phyloP scores from a whole-genome alignment of 75 land plant species.

The Chamaecyparis obtusa region DNA sequence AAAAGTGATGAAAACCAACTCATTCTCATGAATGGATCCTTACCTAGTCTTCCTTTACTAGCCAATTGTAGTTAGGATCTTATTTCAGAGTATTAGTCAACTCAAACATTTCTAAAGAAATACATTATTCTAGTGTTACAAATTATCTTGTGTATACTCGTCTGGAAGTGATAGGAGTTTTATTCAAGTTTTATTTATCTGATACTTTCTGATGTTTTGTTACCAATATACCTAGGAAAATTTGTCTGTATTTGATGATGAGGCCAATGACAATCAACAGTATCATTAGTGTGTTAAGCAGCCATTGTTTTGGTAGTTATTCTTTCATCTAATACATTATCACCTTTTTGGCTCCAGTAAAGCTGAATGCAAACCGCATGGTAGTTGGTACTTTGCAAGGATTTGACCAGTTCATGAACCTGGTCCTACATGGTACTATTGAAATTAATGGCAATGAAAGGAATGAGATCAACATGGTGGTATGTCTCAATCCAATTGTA shows the following conservation, averaged over 20 bases:
- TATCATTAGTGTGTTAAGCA: too few relatives aligned
- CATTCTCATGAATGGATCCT: too few relatives aligned
- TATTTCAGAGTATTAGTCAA: too few relatives aligned
- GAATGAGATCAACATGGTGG: conserved; percentile 96
- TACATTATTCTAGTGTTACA: too few relatives aligned
- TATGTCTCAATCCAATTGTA: conserved; percentile 22
- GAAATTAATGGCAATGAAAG: conserved; percentile 87
- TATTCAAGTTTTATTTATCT: too few relatives aligned
- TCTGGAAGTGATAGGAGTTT: too few relatives aligned
- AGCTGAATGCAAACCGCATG: conserved; percentile 83
- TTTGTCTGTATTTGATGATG: neutral
- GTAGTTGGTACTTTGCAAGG: conserved; percentile 88
- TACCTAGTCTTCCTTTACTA: too few relatives aligned
- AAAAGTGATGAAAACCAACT: too few relatives aligned
- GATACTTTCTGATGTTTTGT: too few relatives aligned
- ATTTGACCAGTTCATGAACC: conserved; percentile 96
- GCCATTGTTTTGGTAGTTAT: neutral
- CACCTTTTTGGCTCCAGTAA: conserved; percentile 47
- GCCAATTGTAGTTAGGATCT: too few relatives aligned
- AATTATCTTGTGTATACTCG: too few relatives aligned
- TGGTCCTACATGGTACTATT: conserved; percentile 85
- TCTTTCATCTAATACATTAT: neutral
- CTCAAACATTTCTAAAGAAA: too few relatives aligned
- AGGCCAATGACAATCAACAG: neutral
- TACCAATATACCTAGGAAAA: neutral